These are phyloP conservation scores for Lactarius sanguifluus DNA, from an alignment of 768 basidiomycete species.

Conservation along the genomic window DNA sequence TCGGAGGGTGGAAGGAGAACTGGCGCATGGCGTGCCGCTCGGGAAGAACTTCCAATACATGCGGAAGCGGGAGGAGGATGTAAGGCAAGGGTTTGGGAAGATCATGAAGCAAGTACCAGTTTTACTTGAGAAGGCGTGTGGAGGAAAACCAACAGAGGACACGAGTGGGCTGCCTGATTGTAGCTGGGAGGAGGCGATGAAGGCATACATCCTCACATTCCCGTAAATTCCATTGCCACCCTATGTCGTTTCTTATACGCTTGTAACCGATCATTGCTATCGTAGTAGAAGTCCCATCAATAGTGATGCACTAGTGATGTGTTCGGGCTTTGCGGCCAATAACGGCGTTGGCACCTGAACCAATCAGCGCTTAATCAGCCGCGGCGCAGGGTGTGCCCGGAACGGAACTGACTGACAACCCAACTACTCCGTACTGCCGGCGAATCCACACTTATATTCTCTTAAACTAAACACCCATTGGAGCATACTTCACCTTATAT, in stretches of 20 bases:
- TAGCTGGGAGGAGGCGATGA: conserved; percentile 62
- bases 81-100: conserved; percentile 33
- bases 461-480: not conserved
- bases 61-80: conserved; percentile 30
- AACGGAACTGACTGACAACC: not conserved
- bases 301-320: too few species aligned
- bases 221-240: conserved; percentile 43
- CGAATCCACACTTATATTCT: not conserved
- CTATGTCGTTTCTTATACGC: conserved; percentile 4
- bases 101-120: conserved; percentile 39
- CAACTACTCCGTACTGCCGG: conserved; percentile 5
- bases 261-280: conserved; percentile 13
- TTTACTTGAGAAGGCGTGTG: conserved; percentile 45
- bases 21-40: not conserved
- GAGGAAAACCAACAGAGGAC: conserved; percentile 38
- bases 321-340: not conserved
- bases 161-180: conserved; percentile 46
- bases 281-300: not conserved
- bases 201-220: conserved; percentile 58
- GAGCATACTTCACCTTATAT: conserved; percentile 3
- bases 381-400: conserved; percentile 1
- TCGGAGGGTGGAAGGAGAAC: conserved; percentile 12
- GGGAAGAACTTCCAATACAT: conserved; percentile 18
- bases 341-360: not conserved
- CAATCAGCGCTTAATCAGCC: conserved; percentile 1